Evolutionary conservation across 805 yeast species (phyloP).

Genomic region (Candida broadrunensis): DNA sequence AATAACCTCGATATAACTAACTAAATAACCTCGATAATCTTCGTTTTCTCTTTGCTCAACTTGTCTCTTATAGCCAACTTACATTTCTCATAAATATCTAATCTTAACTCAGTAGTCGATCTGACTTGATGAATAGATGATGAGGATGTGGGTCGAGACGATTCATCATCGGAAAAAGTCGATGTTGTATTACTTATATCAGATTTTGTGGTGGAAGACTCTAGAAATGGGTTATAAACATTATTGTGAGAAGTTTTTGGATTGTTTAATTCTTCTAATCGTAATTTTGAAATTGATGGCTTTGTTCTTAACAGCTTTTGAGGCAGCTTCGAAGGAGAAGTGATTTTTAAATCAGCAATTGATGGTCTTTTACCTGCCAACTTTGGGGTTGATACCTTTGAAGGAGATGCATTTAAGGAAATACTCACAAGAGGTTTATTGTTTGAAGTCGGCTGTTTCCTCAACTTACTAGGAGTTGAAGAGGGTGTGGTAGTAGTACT

Average conservation of each 20-base stretch:
- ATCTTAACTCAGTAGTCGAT: conserved; percentile 3
- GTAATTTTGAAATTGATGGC: conserved; percentile 21
- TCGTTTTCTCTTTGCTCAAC: conserved; percentile 14
- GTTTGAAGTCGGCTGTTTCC: background rate
- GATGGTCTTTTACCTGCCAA: conserved; percentile 1
- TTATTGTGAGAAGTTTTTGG: conserved; percentile 6
- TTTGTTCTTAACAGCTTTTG: conserved; percentile 9
- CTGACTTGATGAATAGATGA: background rate
- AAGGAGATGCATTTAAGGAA: background rate
- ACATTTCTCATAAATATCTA: conserved; percentile 27
- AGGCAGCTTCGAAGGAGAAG: conserved; percentile 11
- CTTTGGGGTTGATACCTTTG: conserved; percentile 1
- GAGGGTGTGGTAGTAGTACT: conserved; percentile 1
- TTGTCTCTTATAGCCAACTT: conserved; percentile 22
- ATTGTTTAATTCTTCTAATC: conserved; percentile 13
- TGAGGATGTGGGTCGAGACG: conserved; percentile 1
- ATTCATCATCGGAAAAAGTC: background rate
- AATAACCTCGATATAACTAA: too few relatives aligned
- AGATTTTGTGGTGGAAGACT: background rate
- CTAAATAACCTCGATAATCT: background rate
- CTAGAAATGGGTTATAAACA: background rate
- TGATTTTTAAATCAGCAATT: conserved; percentile 4
- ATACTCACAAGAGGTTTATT: background rate
- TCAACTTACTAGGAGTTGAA: conserved; percentile 2
- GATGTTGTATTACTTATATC: background rate